Conservation (phyloP, 176 grass and related monocot genomes). For the Musa troglodytarum region DNA sequence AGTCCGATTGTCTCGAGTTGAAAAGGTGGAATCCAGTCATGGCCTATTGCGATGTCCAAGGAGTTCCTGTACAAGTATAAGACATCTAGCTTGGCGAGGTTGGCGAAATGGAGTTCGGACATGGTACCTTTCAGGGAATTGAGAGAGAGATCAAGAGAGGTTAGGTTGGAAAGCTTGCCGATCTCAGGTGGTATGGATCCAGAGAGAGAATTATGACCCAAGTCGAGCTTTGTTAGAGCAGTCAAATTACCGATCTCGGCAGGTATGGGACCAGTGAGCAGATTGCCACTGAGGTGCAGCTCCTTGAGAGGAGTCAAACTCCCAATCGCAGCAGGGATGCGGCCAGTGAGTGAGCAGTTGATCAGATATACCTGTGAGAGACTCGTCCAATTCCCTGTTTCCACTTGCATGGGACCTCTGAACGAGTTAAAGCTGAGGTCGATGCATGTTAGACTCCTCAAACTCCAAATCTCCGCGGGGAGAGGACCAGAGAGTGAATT, state of each 20-base stretch:
- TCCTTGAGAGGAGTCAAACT: not conserved
- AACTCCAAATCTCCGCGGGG: not conserved
- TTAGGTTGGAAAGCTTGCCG: not conserved
- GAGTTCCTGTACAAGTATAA: not conserved
- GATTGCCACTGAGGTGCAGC: not conserved
- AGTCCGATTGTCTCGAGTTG: conserved; percentile 6
- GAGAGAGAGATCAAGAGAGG: not conserved
- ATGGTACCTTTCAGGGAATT: not conserved
- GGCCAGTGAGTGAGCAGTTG: no score
- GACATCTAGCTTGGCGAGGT: not conserved
- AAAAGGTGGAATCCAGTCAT: conserved; percentile 23
- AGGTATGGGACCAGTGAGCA: not conserved
- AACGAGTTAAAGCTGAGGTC: no score
- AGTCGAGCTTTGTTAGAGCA: not conserved
- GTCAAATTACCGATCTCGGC: not conserved
- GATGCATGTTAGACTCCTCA: no score
- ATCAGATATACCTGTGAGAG: no score
- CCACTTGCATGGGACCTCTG: no score
- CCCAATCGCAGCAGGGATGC: conserved; percentile 10
- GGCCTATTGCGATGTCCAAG: not conserved
- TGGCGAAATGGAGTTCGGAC: not conserved
- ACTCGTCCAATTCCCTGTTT: no score
- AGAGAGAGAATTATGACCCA: conserved; percentile 19
- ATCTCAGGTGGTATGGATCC: not conserved
- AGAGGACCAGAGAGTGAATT: not conserved